These are phyloP conservation scores for Cystobasidium tubakii DNA, from an alignment of 768 basidiomycete species.

Conservation along the genomic window DNA sequence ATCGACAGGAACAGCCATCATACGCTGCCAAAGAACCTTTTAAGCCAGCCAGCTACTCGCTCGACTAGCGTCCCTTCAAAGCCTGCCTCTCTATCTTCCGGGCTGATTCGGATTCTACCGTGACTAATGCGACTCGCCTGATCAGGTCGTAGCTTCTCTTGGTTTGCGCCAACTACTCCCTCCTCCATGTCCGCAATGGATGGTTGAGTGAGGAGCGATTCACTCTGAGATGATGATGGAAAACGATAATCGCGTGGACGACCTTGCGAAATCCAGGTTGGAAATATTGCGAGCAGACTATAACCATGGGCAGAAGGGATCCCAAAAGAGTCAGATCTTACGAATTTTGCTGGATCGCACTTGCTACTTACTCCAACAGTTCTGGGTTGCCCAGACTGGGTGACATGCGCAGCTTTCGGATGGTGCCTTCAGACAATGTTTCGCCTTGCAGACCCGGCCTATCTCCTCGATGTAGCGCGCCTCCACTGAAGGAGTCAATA, in stretches of 20 bases:
- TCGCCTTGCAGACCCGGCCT: background rate
- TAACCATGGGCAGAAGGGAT: background rate
- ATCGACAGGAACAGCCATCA: background rate
- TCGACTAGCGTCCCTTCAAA: constrained; percentile 26
- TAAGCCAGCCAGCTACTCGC: constrained; percentile 17
- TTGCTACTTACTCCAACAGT: constrained; percentile 5
- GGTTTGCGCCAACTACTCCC: background rate
- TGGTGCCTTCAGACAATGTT: background rate
- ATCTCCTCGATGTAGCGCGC: background rate
- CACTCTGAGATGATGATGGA: background rate
- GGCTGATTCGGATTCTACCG: background rate
- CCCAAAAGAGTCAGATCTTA: too few relatives aligned
- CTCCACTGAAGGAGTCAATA: background rate
- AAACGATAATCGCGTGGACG: constrained; percentile 17
- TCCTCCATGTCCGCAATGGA: background rate
- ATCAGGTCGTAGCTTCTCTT: background rate
- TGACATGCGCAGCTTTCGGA: background rate
- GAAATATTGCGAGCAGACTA: constrained; percentile 16
- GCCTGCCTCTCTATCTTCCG: background rate
- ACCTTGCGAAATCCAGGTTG: constrained; percentile 21
- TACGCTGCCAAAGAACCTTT: background rate
- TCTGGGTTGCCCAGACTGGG: constrained; percentile 17
- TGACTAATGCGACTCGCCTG: background rate
- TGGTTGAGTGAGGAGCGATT: background rate
- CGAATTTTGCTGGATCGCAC: too few relatives aligned